Evolutionary conservation across 257 asterid species (phyloP).

Genomic region (Fraxinus anomala): DNA sequence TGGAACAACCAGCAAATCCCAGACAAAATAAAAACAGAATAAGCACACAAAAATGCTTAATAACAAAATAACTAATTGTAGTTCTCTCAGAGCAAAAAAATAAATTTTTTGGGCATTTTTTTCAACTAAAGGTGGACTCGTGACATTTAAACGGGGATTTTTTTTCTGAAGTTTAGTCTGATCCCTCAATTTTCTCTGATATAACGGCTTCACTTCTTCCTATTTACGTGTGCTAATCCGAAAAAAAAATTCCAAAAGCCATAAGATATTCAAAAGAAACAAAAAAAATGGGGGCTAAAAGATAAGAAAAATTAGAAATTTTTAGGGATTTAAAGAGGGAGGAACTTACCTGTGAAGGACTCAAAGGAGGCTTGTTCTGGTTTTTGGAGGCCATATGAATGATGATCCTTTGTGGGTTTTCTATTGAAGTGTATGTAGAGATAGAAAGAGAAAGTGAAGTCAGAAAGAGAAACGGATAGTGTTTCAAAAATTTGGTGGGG

Average conservation of each 20-base stretch:
- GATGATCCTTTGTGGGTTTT: conserved; percentile 29
- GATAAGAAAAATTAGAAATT: neutral
- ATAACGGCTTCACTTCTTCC: neutral
- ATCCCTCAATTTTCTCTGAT: conserved; percentile 1
- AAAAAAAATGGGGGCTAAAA: neutral
- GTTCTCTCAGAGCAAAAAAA: neutral
- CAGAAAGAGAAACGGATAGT: conserved; percentile 21
- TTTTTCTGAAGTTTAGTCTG: neutral
- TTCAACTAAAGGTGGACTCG: neutral
- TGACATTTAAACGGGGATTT: neutral
- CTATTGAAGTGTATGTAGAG: conserved; percentile 9
- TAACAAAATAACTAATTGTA: neutral
- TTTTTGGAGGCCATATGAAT: conserved; percentile 52
- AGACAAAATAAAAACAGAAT: conserved; percentile 5
- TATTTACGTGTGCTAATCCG: neutral
- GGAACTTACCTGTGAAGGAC: conserved; percentile 41
- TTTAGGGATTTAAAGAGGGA: neutral
- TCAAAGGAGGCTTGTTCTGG: conserved; percentile 52
- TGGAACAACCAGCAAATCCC: conserved; percentile 34
- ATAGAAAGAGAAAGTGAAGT: conserved; percentile 22
- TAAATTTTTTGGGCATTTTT: neutral
- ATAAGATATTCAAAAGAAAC: neutral
- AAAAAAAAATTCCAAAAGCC: neutral
- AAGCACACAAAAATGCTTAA: neutral
- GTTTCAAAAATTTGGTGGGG: conserved; percentile 39